Evolutionary conservation across 1,284 basidiomycete genomes (phyloP), one percentile per base, ranked within the genome.

Genomic region (Cystobasidium slooffiae): DNA sequence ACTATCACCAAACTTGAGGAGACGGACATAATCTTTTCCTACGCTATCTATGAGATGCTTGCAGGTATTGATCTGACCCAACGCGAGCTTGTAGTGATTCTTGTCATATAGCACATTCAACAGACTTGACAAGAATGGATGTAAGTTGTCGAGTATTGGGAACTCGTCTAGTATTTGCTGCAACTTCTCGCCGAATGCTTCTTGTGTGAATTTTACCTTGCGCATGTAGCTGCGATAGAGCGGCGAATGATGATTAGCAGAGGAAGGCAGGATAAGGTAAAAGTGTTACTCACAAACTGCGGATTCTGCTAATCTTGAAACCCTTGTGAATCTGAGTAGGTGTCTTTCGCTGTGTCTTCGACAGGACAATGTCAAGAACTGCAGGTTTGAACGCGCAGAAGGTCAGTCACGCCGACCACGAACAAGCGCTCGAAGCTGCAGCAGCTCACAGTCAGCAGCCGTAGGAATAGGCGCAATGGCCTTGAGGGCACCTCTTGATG

Each of bases 41-140:
- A 97, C 91, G 72, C 95, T 92, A 83, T 96, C 93, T 79, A 97
- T 96, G 64, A 97, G 86, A 86, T 97, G 94, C 63, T 91, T 87
- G 1, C 91, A 91, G 0, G 94, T 97, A 77, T 94, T 90, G 76
- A 97, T 88, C 82, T 97, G 94, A 77, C 95, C 94, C 31, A 97
- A 86, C 5, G 94, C 94, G 68, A 97, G 91, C 84, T 97, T 97
- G 88, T 97, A 97, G 82, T 97, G 94, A 81, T 97, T 97, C 85
- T 97, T 97, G 87, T 97, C 94, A 84, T 97, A 97, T 46, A 97
- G 87, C 12, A 97, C 94, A 82, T 97, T 97, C 86, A 97, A 89
- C 44, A 97, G 86, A 1, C 93, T 94, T 4, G 93, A 88, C 39
- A 97, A 86, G 86, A 97, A 97, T 2, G 94, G 94, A 82, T 97